Evolutionary conservation across 495 filamentous ascomycete genomes (phyloP).

Genomic region (Bryoglossum gracile): DNA sequence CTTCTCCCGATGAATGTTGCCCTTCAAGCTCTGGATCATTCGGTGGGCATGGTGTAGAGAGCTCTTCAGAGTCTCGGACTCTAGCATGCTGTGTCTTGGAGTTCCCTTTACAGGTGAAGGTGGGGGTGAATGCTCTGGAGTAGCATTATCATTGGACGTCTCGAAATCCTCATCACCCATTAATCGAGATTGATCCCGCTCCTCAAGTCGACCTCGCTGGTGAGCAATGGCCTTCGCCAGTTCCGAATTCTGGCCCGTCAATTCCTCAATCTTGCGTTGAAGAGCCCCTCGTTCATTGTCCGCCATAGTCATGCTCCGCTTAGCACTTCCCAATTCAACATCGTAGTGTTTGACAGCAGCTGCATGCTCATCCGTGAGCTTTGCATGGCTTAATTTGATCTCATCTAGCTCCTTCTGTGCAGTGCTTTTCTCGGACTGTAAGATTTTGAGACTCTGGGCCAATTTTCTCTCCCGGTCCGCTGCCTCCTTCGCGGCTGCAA

Average conservation of each 20-base stretch:
- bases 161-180: conserved; percentile 56
- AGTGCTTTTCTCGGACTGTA: conserved; percentile 66
- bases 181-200: conserved; percentile 51
- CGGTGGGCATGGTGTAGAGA: conserved; percentile 90
- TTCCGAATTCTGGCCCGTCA: conserved; percentile 82
- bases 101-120: conserved; percentile 85
- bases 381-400: conserved; percentile 66
- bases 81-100: conserved; percentile 79
- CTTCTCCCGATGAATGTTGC: conserved; percentile 93
- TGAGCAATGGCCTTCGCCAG: conserved; percentile 68
- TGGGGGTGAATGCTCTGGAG: conserved; percentile 85
- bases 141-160: conserved; percentile 57
- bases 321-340: conserved; percentile 70
- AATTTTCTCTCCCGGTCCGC: conserved; percentile 74
- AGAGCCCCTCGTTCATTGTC: conserved; percentile 68
- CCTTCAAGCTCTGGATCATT: conserved; percentile 91
- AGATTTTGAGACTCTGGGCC: conserved; percentile 56
- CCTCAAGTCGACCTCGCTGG: conserved; percentile 60
- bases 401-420: conserved; percentile 84
- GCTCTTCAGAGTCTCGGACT: conserved; percentile 90
- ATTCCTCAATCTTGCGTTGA: conserved; percentile 76
- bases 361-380: conserved; percentile 71
- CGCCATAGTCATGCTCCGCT: conserved; percentile 62
- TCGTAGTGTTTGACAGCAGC: conserved; percentile 75
- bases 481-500: conserved; percentile 59